Conservation (phyloP, 192 early-diverging fungal species). For the Cetraspora pellucida region DNA sequence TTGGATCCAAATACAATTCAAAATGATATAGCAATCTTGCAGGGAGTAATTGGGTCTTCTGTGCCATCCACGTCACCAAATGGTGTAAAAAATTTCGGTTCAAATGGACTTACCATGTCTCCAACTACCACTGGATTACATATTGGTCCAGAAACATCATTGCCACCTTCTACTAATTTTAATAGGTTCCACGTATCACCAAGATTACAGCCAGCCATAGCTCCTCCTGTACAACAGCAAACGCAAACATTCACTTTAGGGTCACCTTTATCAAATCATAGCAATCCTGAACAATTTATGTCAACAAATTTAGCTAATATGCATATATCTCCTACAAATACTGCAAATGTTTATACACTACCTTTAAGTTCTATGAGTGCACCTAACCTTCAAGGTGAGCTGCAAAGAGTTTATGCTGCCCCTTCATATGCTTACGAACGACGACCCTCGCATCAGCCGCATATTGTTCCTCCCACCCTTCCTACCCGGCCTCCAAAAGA, state of each 20-base stretch:
- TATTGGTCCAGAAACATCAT: no score
- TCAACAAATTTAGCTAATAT: background rate
- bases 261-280: background rate
- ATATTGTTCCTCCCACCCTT: background rate
- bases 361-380: slow-evolving; percentile 8
- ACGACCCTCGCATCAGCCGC: background rate
- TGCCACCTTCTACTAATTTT: no score
- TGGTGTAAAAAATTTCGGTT: background rate
- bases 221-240: background rate
- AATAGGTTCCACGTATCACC: background rate
- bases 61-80: background rate
- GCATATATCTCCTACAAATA: background rate
- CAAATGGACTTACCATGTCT: background rate
- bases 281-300: slow-evolving; percentile 7
- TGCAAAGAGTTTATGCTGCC: background rate
- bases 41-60: slow-evolving; percentile 47
- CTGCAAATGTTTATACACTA: background rate
- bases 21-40: slow-evolving; percentile 57
- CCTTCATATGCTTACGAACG: background rate
- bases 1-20: slow-evolving; percentile 55
- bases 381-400: background rate
- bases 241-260: background rate
- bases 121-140: no score
- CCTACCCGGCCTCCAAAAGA: slow-evolving; percentile 19
- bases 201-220: background rate